Base-by-base conservation (phyloP, 1,139 yeast genomes). In the Blastobotrys aristatus region DNA sequence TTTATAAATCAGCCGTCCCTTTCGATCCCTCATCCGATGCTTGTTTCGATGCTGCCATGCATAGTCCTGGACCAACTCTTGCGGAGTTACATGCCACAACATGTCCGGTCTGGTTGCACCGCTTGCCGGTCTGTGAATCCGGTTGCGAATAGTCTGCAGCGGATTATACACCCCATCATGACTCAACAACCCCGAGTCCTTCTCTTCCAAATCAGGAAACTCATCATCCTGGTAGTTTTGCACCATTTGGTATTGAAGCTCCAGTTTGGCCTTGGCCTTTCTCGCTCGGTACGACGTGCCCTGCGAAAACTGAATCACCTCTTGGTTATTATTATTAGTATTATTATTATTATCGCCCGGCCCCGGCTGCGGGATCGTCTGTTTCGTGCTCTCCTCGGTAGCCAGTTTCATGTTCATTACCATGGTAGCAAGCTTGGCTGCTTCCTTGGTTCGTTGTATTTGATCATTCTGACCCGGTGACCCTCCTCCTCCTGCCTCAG, bases 81-180 rank as follows among this genome's bases (percentile, higher is more conserved):
- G 71, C 40, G 82, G 64, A 47, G 81, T 85, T 2, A 86, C 74
- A 37, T 83, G 80, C 95, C 95, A 87, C 4, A 72, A 64, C 27
- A 70, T 57, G 17, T 63, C 64, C 42, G 66, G 70, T 14, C 21
- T 20, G 24, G 37, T 14, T 46, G 76, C 71, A 10, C 81, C 77
- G 1, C 85, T 81, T 32, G 76, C 63, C 3, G 70, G 52, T 10
- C 61, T 57, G 40, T 37, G 38, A 10, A 35, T 29, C 48, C 96
- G 70, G 63, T 88, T 84, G 51, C 97, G 69, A 32, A 88, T 77
- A 17, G 82, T 75, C 61, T 86, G 96, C 40, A 88, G 68, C 1
- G 96, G 96, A 60, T 88, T 88, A 66, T 83, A 88, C 11, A 29
- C 43, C 3, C 40, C 40, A 17, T 26, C 47, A 7, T 22, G 17